Evolutionary conservation across 2,329 filamentous ascomycete species (phyloP).

Genomic region (Cercospora zeae-maydis): DNA sequence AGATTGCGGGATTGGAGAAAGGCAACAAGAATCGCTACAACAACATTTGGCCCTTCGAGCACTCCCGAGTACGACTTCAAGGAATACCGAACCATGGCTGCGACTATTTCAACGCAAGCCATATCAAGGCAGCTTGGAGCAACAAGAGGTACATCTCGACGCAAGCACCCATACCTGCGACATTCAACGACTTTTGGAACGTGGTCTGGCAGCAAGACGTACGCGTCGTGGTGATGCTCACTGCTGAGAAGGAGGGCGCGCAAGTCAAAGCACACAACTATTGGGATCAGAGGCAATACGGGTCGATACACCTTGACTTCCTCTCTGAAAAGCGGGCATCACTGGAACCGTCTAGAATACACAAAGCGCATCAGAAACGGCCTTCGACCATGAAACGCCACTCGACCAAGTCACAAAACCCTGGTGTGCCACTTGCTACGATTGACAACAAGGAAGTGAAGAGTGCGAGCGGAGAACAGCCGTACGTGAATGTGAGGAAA

Average conservation of each 20-base stretch:
- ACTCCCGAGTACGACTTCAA: conserved; percentile 78
- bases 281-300: conserved; percentile 78
- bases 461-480: conserved; percentile 49
- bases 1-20: conserved; percentile 89
- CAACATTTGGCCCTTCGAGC: conserved; percentile 94
- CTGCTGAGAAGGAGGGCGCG: conserved; percentile 87
- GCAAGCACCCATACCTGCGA: conserved; percentile 87
- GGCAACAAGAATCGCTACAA: conserved; percentile 96
- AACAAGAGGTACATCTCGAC: conserved; percentile 94
- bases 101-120: conserved; percentile 94
- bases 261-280: conserved; percentile 94
- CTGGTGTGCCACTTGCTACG: conserved; percentile 29
- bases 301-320: conserved; percentile 67
- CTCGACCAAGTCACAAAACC: conserved; percentile 38
- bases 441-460: conserved; percentile 29
- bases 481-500: conserved; percentile 79
- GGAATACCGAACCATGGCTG: conserved; percentile 65
- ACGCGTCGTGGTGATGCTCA: conserved; percentile 92
- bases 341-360: conserved; percentile 60
- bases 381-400: conserved; percentile 38
- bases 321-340: conserved; percentile 80
- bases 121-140: conserved; percentile 73
- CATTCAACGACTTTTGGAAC: conserved; percentile 96
- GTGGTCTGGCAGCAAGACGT: conserved; percentile 96
- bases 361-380: conserved; percentile 40